These are phyloP conservation scores for Xylaria sp. DNA, from an alignment of 2,329 filamentous ascomycete genomes.

Conservation along the genomic window DNA sequence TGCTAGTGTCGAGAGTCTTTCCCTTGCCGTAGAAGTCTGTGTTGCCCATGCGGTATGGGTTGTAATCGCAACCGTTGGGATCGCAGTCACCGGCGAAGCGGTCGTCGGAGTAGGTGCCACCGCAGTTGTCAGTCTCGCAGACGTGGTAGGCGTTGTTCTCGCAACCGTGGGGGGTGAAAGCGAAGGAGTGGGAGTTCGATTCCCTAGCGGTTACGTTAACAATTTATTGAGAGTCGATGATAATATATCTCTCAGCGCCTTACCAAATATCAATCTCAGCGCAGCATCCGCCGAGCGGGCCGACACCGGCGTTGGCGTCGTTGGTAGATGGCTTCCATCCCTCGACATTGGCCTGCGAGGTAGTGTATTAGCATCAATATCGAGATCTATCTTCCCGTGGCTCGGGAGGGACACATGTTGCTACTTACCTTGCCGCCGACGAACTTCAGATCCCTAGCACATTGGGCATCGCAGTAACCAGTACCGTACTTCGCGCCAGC, in stretches of 20 bases:
- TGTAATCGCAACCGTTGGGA: constrained; percentile 70
- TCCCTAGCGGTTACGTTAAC: constrained; percentile 43
- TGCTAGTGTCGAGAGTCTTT: constrained; percentile 60
- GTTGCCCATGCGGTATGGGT: constrained; percentile 68
- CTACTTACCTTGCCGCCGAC: constrained; percentile 50
- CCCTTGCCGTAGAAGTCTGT: constrained; percentile 64
- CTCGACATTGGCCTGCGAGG: constrained; percentile 49
- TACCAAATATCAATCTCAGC: constrained; percentile 66
- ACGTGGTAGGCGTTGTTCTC: constrained; percentile 51
- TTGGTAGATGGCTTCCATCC: constrained; percentile 55
- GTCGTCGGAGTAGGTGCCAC: constrained; percentile 53
- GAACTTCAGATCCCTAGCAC: constrained; percentile 56
- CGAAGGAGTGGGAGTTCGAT: constrained; percentile 65
- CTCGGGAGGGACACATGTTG: not conserved
- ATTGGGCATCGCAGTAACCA: constrained; percentile 61
- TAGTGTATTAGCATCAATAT: constrained; percentile 10
- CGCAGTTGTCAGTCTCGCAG: constrained; percentile 54
- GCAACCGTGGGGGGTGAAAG: constrained; percentile 68
- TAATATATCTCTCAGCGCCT: not conserved
- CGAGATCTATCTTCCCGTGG: not conserved
- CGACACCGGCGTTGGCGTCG: constrained; percentile 57
- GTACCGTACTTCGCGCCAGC: constrained; percentile 56
- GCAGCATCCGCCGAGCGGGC: constrained; percentile 60
- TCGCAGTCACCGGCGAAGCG: constrained; percentile 67
- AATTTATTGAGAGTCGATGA: not conserved